A percentile compares a stretch with the other conserved stretches of the same genome.
These are phyloP conservation scores for Simplicillium aogashimaense DNA, from an alignment of 2,329 filamentous ascomycete genomes.

Conservation along the genomic window DNA sequence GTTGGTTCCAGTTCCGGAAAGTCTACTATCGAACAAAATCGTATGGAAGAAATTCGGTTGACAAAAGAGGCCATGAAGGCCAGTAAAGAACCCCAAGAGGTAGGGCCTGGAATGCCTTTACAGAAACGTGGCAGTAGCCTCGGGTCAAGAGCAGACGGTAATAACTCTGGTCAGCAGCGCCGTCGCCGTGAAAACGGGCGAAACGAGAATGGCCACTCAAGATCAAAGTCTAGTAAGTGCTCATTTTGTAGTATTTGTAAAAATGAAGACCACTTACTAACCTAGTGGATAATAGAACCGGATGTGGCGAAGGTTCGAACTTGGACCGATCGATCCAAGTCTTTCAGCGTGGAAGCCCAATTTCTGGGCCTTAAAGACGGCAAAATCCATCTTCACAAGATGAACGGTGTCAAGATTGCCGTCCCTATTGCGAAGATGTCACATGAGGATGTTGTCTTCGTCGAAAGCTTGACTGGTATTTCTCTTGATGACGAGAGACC, in stretches of 20 bases:
- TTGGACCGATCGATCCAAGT: constrained; percentile 92
- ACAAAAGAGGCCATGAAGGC: constrained; percentile 69
- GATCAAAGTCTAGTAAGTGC: constrained; percentile 62
- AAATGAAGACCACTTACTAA: constrained; percentile 10
- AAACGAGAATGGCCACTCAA: constrained; percentile 41
- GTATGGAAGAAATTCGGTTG: constrained; percentile 71
- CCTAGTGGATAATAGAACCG: constrained; percentile 48
- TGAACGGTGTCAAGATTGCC: constrained; percentile 96
- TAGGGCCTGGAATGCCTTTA: constrained; percentile 68
- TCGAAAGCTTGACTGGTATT: constrained; percentile 77
- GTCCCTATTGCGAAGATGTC: constrained; percentile 96
- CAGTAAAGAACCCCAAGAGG: constrained; percentile 48
- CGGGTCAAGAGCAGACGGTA: constrained; percentile 54
- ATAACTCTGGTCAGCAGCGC: constrained; percentile 62
- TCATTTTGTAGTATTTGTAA: background rate
- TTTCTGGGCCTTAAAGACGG: constrained; percentile 91
- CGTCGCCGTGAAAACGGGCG: constrained; percentile 58
- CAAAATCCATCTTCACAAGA: constrained; percentile 95
- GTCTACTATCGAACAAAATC: constrained; percentile 68
- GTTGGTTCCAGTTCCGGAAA: constrained; percentile 39
- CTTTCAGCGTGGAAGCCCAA: constrained; percentile 94
- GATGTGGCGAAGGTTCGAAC: constrained; percentile 74
- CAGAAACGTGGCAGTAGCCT: constrained; percentile 75
- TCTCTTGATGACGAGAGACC: constrained; percentile 94
- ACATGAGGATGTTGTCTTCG: constrained; percentile 86